Percentiles rank a stretch among this genome's conserved stretches.
These are phyloP conservation scores for Cercospora zeae-maydis DNA, from an alignment of 2,329 filamentous ascomycete genomes.

Conservation along the genomic window DNA sequence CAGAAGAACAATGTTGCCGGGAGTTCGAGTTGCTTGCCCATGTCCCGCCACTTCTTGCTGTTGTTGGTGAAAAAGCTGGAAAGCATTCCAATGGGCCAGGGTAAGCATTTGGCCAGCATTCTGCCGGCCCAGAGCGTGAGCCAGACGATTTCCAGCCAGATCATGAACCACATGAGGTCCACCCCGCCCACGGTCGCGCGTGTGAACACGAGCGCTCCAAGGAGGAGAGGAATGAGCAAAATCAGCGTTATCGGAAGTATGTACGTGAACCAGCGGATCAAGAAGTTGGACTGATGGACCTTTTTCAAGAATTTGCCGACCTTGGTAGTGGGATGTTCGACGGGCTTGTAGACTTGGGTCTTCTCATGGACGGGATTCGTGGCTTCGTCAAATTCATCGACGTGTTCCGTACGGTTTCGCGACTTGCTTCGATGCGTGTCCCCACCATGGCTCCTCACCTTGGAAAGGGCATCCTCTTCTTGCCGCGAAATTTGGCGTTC, in stretches of 20 bases:
- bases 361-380: constrained; percentile 68
- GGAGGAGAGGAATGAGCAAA: constrained; percentile 63
- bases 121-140: constrained; percentile 75
- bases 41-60: constrained; percentile 87
- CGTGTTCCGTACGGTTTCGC: constrained; percentile 49
- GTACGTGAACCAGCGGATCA: constrained; percentile 69
- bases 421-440: constrained; percentile 54
- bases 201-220: constrained; percentile 60
- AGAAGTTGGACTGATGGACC: constrained; percentile 61
- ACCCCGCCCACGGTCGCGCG: constrained; percentile 65
- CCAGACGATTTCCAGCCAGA: constrained; percentile 95
- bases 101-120: constrained; percentile 62
- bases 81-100: constrained; percentile 58
- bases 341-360: constrained; percentile 61
- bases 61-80: constrained; percentile 80
- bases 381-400: constrained; percentile 64
- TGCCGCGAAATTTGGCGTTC: constrained; percentile 57
- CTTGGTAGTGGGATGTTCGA: constrained; percentile 58
- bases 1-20: constrained; percentile 86
- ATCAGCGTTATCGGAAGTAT: constrained; percentile 63
- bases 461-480: constrained; percentile 32
- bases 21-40: constrained; percentile 80
- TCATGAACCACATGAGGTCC: constrained; percentile 80
- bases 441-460: constrained; percentile 35
- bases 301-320: constrained; percentile 63